Percentiles rank a stretch among this genome's conserved stretches.
phyloP scores from a whole-genome alignment of 208 protist species.

The Wallacemonas sp. region DNA sequence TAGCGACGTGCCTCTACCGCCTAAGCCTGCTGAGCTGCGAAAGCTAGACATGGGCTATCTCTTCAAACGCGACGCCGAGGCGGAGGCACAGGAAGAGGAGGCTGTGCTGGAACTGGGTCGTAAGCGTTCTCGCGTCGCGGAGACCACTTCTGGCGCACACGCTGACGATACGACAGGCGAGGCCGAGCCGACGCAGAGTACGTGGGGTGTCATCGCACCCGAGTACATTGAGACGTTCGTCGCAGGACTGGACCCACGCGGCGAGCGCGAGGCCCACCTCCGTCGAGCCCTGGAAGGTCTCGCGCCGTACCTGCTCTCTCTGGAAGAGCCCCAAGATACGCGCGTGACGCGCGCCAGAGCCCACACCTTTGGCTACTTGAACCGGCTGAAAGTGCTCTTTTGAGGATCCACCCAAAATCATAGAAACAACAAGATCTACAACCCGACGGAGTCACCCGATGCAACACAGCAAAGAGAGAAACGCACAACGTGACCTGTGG shows the following conservation, averaged over 20 bases:
- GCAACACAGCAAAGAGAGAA: too few relatives aligned
- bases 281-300: conserved; percentile 47
- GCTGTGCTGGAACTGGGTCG: not conserved
- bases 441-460: too few relatives aligned
- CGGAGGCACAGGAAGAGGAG: conserved; percentile 37
- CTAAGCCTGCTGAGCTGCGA: conserved; percentile 38
- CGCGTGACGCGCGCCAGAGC: conserved; percentile 67
- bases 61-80: conserved; percentile 57
- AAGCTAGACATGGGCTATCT: conserved; percentile 17
- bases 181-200: conserved; percentile 24
- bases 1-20: conserved; percentile 33
- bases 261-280: conserved; percentile 63
- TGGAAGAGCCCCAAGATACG: conserved; percentile 37
- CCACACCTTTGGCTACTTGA: conserved; percentile 79
- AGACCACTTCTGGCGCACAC: not conserved
- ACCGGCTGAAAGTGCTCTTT: conserved; percentile 61
- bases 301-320: conserved; percentile 42
- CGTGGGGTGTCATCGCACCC: conserved; percentile 69
- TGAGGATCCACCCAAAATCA: too few relatives aligned
- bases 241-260: conserved; percentile 61
- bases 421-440: too few relatives aligned
- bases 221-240: conserved; percentile 63
- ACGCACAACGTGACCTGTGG: too few relatives aligned
- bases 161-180: conserved; percentile 8
- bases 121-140: not conserved